Evolutionary conservation across 139 green algal genomes (phyloP), one percentile per base, ranked within the genome.

Genomic region (Auxenochlorella pyrenoidosa): DNA sequence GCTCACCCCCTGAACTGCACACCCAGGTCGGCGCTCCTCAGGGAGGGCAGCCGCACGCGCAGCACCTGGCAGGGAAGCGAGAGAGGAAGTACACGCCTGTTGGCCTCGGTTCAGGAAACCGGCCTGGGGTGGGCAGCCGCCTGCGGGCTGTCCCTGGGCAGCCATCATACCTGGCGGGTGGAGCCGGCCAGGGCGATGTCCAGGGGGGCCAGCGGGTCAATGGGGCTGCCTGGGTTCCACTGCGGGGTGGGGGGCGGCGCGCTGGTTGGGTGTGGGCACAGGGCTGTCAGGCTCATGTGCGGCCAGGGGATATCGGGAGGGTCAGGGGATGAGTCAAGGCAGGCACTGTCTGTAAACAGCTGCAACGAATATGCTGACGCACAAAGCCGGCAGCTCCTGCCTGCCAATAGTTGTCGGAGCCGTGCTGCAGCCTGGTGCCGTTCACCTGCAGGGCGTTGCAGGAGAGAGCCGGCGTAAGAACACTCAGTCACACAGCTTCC

Each of bases 41-140:
- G 59, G 2, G 79, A 54, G 58, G 79, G 79, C 44, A 87, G 59
- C 5, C 65, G 26, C 44, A 77, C 72, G 26, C 80, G 81, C 79
- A 89, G 81, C 40, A 90, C 75, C 70, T 91, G 3, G 38, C 85
- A 26, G 65, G 86, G n/a, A n/a, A n/a, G n/a, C n/a, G n/a, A n/a
- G n/a, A n/a, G n/a, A n/a, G n/a, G n/a, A n/a, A n/a, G n/a, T n/a
- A n/a, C n/a, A n/a, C n/a, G n/a, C n/a, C n/a, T n/a, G n/a, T n/a
- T n/a, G n/a, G n/a, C n/a, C n/a, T n/a, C n/a, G n/a, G n/a, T n/a
- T n/a, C n/a, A n/a, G n/a, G n/a, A n/a, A n/a, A n/a, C n/a, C n/a
- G n/a, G n/a, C n/a, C n/a, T n/a, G n/a, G n/a, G n/a, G n/a, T n/a
- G n/a, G n/a, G n/a, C n/a, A n/a, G n/a, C n/a, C n/a, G n/a, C n/a